These are phyloP conservation scores for Agaricus sinodeliciosus DNA, from an alignment of 768 basidiomycete genomes.

Conservation along the genomic window DNA sequence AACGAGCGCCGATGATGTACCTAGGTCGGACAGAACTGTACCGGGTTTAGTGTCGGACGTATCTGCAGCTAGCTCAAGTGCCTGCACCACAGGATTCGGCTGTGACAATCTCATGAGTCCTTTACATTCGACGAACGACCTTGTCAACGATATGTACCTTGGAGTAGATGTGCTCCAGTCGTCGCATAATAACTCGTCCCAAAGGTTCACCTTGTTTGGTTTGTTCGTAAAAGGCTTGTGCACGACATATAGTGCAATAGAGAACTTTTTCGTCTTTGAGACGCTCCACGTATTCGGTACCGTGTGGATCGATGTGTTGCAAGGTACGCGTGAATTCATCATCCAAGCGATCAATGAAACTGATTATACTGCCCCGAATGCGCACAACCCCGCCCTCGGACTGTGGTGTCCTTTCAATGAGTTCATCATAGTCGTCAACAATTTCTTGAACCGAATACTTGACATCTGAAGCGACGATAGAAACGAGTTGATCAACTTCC, in stretches of 20 bases:
- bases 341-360: constrained; percentile 92
- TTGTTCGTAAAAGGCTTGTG: constrained; percentile 87
- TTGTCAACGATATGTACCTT: constrained; percentile 51
- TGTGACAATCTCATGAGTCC: constrained; percentile 24
- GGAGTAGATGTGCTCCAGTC: constrained; percentile 96
- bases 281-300: constrained; percentile 97
- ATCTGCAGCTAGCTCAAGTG: constrained; percentile 70
- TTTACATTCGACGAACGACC: background rate
- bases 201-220: constrained; percentile 72
- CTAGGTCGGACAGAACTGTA: constrained; percentile 49
- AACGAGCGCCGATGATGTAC: constrained; percentile 69
- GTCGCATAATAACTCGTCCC: constrained; percentile 86
- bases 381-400: constrained; percentile 70
- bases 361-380: constrained; percentile 93
- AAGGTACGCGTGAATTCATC: constrained; percentile 97
- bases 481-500: constrained; percentile 85
- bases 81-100: constrained; percentile 91
- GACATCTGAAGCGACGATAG: constrained; percentile 64
- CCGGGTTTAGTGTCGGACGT: constrained; percentile 53
- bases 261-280: constrained; percentile 93
- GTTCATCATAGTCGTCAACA: constrained; percentile 89
- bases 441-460: constrained; percentile 82
- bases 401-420: constrained; percentile 72
- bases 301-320: constrained; percentile 98
- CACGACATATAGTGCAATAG: constrained; percentile 89